Evolutionary conservation across 2,329 filamentous ascomycete genomes (phyloP).

Genomic region (Cercospora beticola): DNA sequence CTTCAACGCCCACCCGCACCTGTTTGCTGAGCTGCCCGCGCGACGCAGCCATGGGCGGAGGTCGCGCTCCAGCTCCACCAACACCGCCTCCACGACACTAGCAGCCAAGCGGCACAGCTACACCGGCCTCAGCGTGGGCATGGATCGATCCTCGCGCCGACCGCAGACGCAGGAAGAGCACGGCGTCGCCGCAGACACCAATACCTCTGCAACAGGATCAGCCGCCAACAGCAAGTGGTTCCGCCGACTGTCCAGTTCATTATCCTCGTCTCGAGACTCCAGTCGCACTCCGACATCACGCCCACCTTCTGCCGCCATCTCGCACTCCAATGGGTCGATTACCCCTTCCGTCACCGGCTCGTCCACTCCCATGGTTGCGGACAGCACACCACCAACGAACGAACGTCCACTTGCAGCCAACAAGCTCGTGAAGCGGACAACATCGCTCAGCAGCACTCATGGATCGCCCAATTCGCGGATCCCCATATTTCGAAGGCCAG

Average conservation of each 20-base stretch:
- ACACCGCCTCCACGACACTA: constrained; percentile 4
- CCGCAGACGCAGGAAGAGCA: constrained; percentile 11
- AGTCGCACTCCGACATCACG: constrained; percentile 59
- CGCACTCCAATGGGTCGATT: constrained; percentile 54
- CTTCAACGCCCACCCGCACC: constrained; percentile 4
- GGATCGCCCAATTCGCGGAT: constrained; percentile 58
- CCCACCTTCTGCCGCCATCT: constrained; percentile 64
- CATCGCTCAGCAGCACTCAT: constrained; percentile 54
- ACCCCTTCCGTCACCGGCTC: constrained; percentile 54
- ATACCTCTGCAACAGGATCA: constrained; percentile 13
- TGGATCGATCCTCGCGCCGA: constrained; percentile 20
- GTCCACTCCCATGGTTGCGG: constrained; percentile 60
- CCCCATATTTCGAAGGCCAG: constrained; percentile 68
- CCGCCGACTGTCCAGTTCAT: constrained; percentile 59
- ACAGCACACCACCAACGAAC: constrained; percentile 31
- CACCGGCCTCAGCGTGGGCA: constrained; percentile 21
- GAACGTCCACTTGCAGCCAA: constrained; percentile 57
- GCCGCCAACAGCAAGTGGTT: constrained; percentile 56
- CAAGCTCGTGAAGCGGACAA: constrained; percentile 73
- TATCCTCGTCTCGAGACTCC: constrained; percentile 37
- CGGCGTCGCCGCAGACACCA: constrained; percentile 12
- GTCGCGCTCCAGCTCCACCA: constrained; percentile 11
- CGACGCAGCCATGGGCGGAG: constrained; percentile 8
- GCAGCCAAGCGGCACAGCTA: constrained; percentile 2
- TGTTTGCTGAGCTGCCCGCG: constrained; percentile 5